Base-by-base conservation (phyloP, 371 early-diverging fungal genomes). In the Nematocida parisii region DNA sequence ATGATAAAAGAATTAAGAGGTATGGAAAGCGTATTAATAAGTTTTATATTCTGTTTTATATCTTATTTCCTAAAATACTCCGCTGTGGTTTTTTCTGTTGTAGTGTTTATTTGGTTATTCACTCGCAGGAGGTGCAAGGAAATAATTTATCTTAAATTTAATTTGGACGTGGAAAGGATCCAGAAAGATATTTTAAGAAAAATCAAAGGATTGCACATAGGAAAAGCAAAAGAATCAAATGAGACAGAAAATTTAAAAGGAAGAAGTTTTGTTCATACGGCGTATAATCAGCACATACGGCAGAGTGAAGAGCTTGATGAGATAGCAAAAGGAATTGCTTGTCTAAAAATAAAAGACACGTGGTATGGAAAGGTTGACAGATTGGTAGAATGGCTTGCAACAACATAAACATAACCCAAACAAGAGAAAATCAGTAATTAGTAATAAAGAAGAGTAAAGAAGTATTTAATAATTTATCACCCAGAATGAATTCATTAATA, bases 241-340 rank as follows among this genome's bases (percentile, higher is more conserved):
- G 57, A 60, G 33, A 56, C 56, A 27, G 56, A 11, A 18, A 9
- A 6, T n/a, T 6, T 40, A 54, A 39, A 40, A 5, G 13, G 39
- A 33, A 73, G 62, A 73, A 73, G 73, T 5, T 61, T 73, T 40
- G n/a, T 61, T 6, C 62, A 73, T 62, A 5, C 13, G 2, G 50
- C 45, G 27, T 73, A 73, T 44, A 58, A 18, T 42, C 33, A 22
- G 24, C 45, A 40, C 56, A 5, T 40, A n/a, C 22, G 45, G 7
- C 9, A 60, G 18, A 62, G 47, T 44, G 73, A 73, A 50, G 73
- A 73, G 3, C 15, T 73, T 24, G 62, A 20, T 7, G 62, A 42
- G 11, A 24, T 73, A 13, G 61, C 60, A 20, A 73, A 58, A 15
- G 61, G 52, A 44, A 40, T 73, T 20, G 6, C 44, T 58, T 7